These are phyloP conservation scores for Afroboletus lepidellus DNA, from an alignment of 1,284 basidiomycete species.

Conservation along the genomic window DNA sequence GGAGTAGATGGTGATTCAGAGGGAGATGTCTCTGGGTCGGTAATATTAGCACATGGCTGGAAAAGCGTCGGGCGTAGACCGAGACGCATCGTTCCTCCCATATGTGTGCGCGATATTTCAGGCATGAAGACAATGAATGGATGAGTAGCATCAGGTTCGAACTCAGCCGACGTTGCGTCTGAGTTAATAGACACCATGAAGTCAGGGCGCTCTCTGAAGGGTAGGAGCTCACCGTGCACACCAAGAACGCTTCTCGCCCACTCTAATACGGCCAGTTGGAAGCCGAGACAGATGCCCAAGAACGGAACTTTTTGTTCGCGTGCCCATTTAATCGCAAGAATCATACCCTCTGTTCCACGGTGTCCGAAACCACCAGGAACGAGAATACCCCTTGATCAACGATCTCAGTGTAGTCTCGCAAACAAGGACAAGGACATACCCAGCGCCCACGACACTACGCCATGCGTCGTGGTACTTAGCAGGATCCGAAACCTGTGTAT, in stretches of 20 bases:
- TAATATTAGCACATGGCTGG: constrained; percentile 39
- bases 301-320: constrained; percentile 94
- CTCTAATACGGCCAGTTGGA: constrained; percentile 96
- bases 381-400: constrained; percentile 73
- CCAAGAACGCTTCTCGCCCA: constrained; percentile 89
- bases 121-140: constrained; percentile 98
- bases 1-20: constrained; percentile 10
- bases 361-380: constrained; percentile 95
- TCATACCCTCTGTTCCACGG: constrained; percentile 97
- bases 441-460: constrained; percentile 88
- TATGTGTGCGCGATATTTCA: constrained; percentile 96
- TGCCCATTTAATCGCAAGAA: constrained; percentile 95
- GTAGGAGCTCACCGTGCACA: constrained; percentile 52
- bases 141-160: constrained; percentile 57
- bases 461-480: constrained; percentile 96
- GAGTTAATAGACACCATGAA: constrained; percentile 12
- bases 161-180: constrained; percentile 91
- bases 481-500: constrained; percentile 76
- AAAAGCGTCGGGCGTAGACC: constrained; percentile 95
- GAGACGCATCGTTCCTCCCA: constrained; percentile 98
- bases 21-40: constrained; percentile 14
- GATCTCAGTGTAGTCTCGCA: constrained; percentile 12
- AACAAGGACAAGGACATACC: constrained; percentile 44
- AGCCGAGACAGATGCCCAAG: constrained; percentile 96
- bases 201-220: background rate